Evolutionary conservation across 1,139 yeast genomes (phyloP).

Genomic region (Magnusiomyces sp.): DNA sequence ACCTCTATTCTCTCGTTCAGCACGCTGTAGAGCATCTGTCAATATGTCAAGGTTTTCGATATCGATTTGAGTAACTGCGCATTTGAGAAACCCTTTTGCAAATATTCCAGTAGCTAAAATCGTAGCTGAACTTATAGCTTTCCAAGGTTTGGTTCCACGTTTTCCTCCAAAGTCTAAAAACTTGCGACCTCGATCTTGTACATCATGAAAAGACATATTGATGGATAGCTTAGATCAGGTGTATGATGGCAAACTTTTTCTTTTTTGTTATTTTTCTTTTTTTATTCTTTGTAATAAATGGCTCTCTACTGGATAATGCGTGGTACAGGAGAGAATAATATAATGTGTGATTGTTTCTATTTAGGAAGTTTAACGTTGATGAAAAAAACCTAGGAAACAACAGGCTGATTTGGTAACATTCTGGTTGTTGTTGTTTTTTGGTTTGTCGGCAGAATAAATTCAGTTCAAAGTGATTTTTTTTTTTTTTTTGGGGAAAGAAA

Average conservation of each 20-base stretch:
- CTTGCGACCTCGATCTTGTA: slow-evolving; percentile 65
- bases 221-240: background rate
- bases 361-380: background rate
- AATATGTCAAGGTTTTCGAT: slow-evolving; percentile 55
- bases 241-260: background rate
- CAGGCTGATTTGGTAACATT: background rate
- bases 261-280: background rate
- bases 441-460: background rate
- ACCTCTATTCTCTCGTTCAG: slow-evolving; percentile 62
- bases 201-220: slow-evolving; percentile 64
- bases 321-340: too few relatives aligned
- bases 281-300: background rate
- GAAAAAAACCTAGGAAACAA: too few relatives aligned
- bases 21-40: slow-evolving; percentile 52
- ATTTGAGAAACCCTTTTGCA: slow-evolving; percentile 53
- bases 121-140: slow-evolving; percentile 57
- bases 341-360: background rate
- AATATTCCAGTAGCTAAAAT: slow-evolving; percentile 58
- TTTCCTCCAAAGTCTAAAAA: slow-evolving; percentile 59
- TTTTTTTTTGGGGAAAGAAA: too few relatives aligned
- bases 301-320: background rate
- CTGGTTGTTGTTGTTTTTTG: background rate
- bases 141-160: slow-evolving; percentile 45
- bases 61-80: slow-evolving; percentile 50
- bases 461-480: too few relatives aligned